Conservation (phyloP, 208 protist genomes). For the Leishmania amazonensis region DNA sequence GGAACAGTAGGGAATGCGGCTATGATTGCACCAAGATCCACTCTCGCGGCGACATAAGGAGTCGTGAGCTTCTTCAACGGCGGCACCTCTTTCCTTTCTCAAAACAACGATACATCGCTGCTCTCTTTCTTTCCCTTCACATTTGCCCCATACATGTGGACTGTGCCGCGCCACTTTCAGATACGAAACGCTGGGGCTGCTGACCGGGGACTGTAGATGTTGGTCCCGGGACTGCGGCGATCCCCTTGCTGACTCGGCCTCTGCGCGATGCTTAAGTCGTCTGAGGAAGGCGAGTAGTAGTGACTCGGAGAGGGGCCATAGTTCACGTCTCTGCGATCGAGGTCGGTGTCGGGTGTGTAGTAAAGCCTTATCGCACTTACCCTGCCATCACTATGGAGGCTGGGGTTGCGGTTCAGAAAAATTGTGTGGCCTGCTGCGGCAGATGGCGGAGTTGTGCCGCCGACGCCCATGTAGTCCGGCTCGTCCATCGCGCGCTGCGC, state of each 20-base stretch:
- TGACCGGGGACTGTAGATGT: not conserved
- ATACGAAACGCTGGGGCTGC: not conserved
- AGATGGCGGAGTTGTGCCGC: not conserved
- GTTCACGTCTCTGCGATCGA: constrained; percentile 9
- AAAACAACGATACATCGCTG: no score
- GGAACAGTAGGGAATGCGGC: not conserved
- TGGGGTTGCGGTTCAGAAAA: constrained; percentile 21
- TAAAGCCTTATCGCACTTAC: constrained; percentile 6
- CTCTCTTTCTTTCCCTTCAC: not conserved
- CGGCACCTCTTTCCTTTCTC: not conserved
- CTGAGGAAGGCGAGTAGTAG: not conserved
- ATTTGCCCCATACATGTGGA: not conserved
- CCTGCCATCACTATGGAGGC: constrained; percentile 10
- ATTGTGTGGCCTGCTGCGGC: constrained; percentile 17
- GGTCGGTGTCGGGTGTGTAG: not conserved
- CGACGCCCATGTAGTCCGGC: constrained; percentile 12
- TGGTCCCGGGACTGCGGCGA: not conserved
- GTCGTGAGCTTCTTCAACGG: not conserved
- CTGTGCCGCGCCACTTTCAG: not conserved
- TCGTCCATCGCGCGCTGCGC: constrained; percentile 14
- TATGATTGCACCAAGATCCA: not conserved
- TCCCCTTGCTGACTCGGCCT: not conserved
- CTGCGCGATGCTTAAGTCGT: not conserved
- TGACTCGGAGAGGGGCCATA: not conserved
- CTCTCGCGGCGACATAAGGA: not conserved